Conservation (phyloP, 2,329 filamentous ascomycete species). For the Claviceps cyperi region DNA sequence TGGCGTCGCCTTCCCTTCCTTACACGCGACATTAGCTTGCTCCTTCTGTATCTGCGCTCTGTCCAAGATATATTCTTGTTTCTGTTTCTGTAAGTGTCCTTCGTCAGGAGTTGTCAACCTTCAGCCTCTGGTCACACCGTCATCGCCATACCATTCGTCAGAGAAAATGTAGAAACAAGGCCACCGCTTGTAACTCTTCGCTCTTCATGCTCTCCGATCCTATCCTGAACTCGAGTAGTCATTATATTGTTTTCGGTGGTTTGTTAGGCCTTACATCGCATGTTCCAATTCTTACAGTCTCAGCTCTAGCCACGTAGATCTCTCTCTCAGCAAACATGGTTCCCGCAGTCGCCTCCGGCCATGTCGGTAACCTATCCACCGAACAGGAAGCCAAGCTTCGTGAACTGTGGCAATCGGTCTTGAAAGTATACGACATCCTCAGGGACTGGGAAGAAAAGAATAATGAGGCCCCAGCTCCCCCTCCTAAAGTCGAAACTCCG, state of each 20-base stretch:
- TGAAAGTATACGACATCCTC: conserved; percentile 10
- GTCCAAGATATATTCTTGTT: background rate
- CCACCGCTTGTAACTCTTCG: background rate
- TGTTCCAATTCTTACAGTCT: background rate
- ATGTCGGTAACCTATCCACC: conserved; percentile 12
- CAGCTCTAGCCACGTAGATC: background rate
- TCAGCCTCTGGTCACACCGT: too few species aligned
- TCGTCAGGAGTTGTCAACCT: background rate
- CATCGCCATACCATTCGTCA: background rate
- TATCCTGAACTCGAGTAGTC: too few species aligned
- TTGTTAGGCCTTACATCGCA: too few species aligned
- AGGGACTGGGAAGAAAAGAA: conserved; percentile 3
- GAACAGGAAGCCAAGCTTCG: conserved; percentile 13
- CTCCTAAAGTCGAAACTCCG: conserved; percentile 1
- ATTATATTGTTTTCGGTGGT: too few species aligned
- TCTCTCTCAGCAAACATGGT: background rate
- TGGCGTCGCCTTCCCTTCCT: background rate
- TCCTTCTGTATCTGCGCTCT: background rate
- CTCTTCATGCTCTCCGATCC: too few species aligned
- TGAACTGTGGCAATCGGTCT: conserved; percentile 11
- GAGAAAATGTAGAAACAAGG: background rate
- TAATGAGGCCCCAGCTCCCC: background rate
- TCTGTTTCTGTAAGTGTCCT: too few species aligned
- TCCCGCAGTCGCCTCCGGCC: conserved; percentile 2
- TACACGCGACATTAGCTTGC: background rate